Evolutionary conservation across 352 stramenopile species (phyloP), one percentile per base, ranked within the genome.

Genomic region (Phytophthora cryptogea): DNA sequence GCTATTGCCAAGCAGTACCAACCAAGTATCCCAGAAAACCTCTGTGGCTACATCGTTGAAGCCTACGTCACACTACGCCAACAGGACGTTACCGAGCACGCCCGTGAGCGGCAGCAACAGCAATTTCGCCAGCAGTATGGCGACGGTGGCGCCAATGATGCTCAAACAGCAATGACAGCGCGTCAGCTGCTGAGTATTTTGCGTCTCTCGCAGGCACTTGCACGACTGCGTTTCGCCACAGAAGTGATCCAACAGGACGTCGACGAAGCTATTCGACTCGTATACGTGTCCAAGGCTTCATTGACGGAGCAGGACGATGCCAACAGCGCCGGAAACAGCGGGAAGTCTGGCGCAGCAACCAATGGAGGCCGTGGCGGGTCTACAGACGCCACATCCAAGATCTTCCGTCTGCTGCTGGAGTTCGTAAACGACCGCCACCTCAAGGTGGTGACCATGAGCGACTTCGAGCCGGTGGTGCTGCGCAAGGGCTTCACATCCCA

Each of bases 171-270:
- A 46, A 99, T 99, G 96, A 99, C 98, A 5, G 96, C 97, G 28
- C 89, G 98, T 43, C 97, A 99, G 76, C 74, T 99, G 35, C 76
- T 99, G 27, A 99, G 96, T 70, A 99, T 99, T 67, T 78, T 99
- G 30, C 95, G 98, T 17, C 85, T 99, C 33, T 97, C 91, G 11
- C 91, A 98, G 59, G 94, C 97, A n/a, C 85, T 99, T 1, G 97
- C 97, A 23, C 86, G 97, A 31, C 78, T 99, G 33, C 89, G 96
- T 16, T 99, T 99, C 68, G 90, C 90, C 31, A 96, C 82, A 0
- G 85, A 96, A 62, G 97, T 99, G 9, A 97, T 97, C 45, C 83
- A 89, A 40, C 93, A 98, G 57, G 98, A 99, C 72, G 97, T 99
- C 2, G 95, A 99, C 58, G 98, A 99, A 81, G 97, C 93, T 17